A percentile compares a stretch with the other conserved stretches of the same genome.
Conservation (phyloP, 257 asterid genomes). For the Jasminum sambac region DNA sequence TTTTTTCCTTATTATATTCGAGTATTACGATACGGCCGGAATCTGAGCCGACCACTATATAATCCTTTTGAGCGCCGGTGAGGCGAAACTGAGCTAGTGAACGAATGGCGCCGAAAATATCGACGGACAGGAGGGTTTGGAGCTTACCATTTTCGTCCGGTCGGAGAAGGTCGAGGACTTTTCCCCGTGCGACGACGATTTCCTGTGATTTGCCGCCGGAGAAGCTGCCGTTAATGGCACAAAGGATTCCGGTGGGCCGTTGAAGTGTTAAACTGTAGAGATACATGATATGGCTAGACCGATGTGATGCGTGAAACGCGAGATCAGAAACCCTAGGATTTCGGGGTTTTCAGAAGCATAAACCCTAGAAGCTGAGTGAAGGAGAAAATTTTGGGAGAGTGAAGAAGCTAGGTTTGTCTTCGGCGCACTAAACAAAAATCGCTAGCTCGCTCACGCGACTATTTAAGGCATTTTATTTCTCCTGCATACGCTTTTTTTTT, state of each 20-base stretch:
- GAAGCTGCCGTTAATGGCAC: constrained; percentile 92
- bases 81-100: constrained; percentile 96
- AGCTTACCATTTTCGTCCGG: constrained; percentile 97
- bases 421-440: background rate
- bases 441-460: background rate
- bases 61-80: constrained; percentile 91
- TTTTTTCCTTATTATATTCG: constrained; percentile 85
- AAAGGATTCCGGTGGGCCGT: constrained; percentile 79
- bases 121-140: constrained; percentile 81
- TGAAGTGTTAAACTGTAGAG: constrained; percentile 92
- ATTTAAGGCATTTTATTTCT: no score
- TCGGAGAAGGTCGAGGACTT: constrained; percentile 89
- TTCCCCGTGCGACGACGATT: constrained; percentile 90
- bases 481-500: no score
- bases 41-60: constrained; percentile 92
- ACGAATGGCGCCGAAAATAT: constrained; percentile 86
- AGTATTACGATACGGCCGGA: constrained; percentile 89
- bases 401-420: background rate
- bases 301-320: background rate
- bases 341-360: background rate
- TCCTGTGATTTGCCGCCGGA: constrained; percentile 94
- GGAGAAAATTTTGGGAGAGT: background rate
- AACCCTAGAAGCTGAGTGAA: background rate
- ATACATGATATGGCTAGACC: constrained; percentile 45
- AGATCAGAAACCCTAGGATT: background rate